Percentiles rank a stretch among this genome's conserved stretches.
Conservation (phyloP, 495 filamentous ascomycete species). For the Xylaria nigripes region DNA sequence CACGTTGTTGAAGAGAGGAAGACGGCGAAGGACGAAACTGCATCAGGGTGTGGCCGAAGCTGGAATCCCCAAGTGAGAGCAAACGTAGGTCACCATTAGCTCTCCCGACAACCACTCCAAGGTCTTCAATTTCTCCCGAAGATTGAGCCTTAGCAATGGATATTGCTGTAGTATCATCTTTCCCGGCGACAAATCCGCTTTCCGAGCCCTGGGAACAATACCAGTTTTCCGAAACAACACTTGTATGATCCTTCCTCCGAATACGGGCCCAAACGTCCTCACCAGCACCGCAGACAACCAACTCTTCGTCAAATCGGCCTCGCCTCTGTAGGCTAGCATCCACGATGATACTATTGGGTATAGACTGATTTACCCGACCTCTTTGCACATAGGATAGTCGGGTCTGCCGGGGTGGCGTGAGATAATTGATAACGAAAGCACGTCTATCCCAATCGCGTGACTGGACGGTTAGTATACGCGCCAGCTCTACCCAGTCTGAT, state of each 20-base stretch:
- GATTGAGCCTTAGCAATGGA: constrained; percentile 22
- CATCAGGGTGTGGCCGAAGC: constrained; percentile 27
- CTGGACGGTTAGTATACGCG: constrained; percentile 33
- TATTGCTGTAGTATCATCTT: constrained; percentile 35
- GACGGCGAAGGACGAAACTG: constrained; percentile 15
- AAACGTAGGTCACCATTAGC: constrained; percentile 36
- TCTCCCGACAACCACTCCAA: constrained; percentile 30
- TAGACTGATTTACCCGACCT: constrained; percentile 10
- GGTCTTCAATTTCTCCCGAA: constrained; percentile 1
- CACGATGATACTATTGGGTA: constrained; percentile 32
- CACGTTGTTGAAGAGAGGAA: constrained; percentile 13
- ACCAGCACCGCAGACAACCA: constrained; percentile 39
- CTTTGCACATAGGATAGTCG: constrained; percentile 1
- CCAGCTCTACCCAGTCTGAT: constrained; percentile 29
- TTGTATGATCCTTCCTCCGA: constrained; percentile 16
- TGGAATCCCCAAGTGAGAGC: constrained; percentile 26
- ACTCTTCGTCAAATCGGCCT: constrained; percentile 26
- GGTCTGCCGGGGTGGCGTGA: constrained; percentile 2
- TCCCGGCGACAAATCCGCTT: constrained; percentile 23
- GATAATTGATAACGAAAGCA: constrained; percentile 25
- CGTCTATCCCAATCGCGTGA: constrained; percentile 38
- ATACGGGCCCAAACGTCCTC: constrained; percentile 34
- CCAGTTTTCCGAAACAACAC: constrained; percentile 22
- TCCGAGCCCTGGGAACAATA: constrained; percentile 20
- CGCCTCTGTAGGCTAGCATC: constrained; percentile 27